Evolutionary conservation across 2,329 filamentous ascomycete genomes (phyloP).

Genomic region (Diplodia scrobiculata): DNA sequence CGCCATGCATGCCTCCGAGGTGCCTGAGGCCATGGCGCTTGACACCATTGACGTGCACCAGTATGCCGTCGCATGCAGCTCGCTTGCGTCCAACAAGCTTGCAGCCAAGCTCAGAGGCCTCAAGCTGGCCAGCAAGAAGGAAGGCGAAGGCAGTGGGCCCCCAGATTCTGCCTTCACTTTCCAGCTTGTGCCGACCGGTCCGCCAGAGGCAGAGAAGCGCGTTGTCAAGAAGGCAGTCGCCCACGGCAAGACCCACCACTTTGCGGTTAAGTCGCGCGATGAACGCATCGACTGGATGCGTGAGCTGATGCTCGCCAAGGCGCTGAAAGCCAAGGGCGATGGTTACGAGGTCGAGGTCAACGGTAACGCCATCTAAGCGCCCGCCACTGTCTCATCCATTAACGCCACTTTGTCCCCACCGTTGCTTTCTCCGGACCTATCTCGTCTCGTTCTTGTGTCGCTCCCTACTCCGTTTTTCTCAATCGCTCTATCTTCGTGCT

Average conservation of each 20-base stretch:
- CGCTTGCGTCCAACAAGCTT: slow-evolving; percentile 76
- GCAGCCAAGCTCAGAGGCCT: slow-evolving; percentile 84
- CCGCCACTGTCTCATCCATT: slow-evolving; percentile 5
- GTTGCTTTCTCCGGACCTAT: not conserved
- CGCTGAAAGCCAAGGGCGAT: slow-evolving; percentile 78
- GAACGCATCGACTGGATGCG: slow-evolving; percentile 98
- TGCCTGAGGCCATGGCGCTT: slow-evolving; percentile 63
- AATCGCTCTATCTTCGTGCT: not conserved
- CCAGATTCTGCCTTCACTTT: slow-evolving; percentile 68
- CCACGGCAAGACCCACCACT: slow-evolving; percentile 85
- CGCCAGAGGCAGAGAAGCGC: slow-evolving; percentile 48
- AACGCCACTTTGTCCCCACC: slow-evolving; percentile 11
- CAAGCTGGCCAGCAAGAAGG: slow-evolving; percentile 56
- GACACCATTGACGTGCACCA: slow-evolving; percentile 86
- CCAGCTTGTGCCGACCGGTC: slow-evolving; percentile 65
- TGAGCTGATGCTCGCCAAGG: slow-evolving; percentile 88
- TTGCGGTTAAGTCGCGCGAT: slow-evolving; percentile 82
- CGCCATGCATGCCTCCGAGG: slow-evolving; percentile 66
- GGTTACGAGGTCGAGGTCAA: slow-evolving; percentile 83
- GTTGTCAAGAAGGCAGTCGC: slow-evolving; percentile 45
- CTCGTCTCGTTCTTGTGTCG: slow-evolving; percentile 1
- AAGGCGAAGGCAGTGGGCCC: slow-evolving; percentile 61
- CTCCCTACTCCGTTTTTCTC: not conserved
- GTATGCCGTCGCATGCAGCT: slow-evolving; percentile 83
- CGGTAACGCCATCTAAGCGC: slow-evolving; percentile 48